Evolutionary conservation across 768 basidiomycete species (phyloP), one percentile per base, ranked within the genome.

Genomic region (Lactarius quietus): DNA sequence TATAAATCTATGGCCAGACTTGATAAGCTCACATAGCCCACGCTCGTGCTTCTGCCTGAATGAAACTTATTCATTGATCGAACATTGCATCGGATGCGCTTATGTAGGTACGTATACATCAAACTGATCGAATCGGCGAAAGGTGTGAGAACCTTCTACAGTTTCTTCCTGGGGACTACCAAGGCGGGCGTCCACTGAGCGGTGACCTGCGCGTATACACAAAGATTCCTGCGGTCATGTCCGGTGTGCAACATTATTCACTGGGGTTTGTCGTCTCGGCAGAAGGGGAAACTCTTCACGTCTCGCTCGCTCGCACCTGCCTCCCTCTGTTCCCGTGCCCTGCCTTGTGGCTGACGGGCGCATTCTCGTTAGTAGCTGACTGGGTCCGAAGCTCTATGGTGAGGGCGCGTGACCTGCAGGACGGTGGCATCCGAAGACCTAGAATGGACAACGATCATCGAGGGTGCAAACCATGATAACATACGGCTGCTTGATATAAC

Each of bases 401-500:
- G 26, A 39, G 26, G 29, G 29, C 54, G 60, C 54, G 45, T 65
- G 59, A 65, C 36, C 57, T 2, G 9, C 33, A 43, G 18, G 39
- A 18, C 15, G 39, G 43, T 14, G 55, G 55, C n/a, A 58, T 63
- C 63, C n/a, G 51, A 51, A 14, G 51, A 43, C 63, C 57, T 38
- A 33, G 45, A 58, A 52, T 26, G 36, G 9, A 35, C 59, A 33
- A 33, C 33, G 59, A 61, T 61, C 64, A 56, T 56, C 31, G 51
- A 31, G 41, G 64, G 64, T 38, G 43, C 35, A 17, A n/a, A 36
- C 12, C 6, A 20, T 33, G n/a, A 48, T 48, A n/a, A n/a, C n/a
- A n/a, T n/a, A n/a, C n/a, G n/a, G n/a, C n/a, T n/a, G n/a, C 3
- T 43, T 29, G 26, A 17, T 31, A 31, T 54, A 20, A 54, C 15